Conservation (phyloP, 2,329 filamentous ascomycete genomes). For the Pyricularia pennisetigena region DNA sequence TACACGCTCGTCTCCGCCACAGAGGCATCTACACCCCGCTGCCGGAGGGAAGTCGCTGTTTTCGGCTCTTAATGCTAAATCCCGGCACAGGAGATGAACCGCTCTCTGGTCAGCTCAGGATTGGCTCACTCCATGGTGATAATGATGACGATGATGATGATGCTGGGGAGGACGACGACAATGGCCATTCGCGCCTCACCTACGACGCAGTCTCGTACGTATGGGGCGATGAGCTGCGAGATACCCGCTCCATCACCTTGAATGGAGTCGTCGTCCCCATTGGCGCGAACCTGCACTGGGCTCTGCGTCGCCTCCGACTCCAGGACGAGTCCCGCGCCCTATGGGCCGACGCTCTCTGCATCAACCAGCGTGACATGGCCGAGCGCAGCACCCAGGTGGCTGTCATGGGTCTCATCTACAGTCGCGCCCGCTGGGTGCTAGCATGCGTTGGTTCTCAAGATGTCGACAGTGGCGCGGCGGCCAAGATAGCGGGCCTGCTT, state of each 20-base stretch:
- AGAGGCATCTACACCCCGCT: not conserved
- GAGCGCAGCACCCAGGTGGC: constrained; percentile 1
- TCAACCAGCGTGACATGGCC: constrained; percentile 5
- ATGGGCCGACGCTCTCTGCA: constrained; percentile 8
- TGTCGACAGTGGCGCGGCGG: not conserved
- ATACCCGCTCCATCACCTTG: not conserved
- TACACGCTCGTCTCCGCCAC: not conserved
- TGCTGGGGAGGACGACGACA: not conserved
- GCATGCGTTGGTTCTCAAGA: not conserved
- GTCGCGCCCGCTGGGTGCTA: not conserved
- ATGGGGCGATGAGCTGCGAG: not conserved
- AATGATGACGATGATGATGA: not conserved
- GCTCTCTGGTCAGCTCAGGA: not conserved
- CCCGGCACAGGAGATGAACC: not conserved
- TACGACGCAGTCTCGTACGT: constrained; percentile 1
- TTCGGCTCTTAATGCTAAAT: not conserved
- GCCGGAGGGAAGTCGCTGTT: not conserved
- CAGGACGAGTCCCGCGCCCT: not conserved
- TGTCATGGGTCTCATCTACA: constrained; percentile 1
- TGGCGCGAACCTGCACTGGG: not conserved
- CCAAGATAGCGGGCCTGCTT: not conserved
- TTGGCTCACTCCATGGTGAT: not conserved
- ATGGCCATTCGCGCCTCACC: not conserved
- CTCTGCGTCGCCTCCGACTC: not conserved
- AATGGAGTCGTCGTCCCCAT: not conserved